Evolutionary conservation across 192 early-diverging fungal genomes (phyloP).

Genomic region (Hyaloraphidium curvatum): DNA sequence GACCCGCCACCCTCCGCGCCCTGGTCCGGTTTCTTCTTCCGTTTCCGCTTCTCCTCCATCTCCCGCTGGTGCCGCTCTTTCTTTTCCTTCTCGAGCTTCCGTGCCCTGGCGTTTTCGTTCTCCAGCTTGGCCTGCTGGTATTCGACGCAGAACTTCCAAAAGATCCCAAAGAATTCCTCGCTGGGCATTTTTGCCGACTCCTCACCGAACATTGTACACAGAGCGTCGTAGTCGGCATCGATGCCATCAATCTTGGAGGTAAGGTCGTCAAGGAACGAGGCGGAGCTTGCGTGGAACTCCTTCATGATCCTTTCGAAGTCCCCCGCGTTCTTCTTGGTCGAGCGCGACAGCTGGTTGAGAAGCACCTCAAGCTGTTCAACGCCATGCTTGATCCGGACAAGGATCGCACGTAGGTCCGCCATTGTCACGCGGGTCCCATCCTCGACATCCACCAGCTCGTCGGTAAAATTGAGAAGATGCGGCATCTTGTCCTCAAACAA

Average conservation of each 20-base stretch:
- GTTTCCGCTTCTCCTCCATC: too few species aligned
- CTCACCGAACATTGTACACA: slow-evolving; percentile 4
- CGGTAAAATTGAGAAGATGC: background rate
- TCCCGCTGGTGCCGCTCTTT: background rate
- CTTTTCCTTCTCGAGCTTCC: background rate
- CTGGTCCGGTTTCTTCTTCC: too few species aligned
- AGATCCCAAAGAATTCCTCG: slow-evolving; percentile 4
- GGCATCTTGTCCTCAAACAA: background rate
- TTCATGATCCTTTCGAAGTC: background rate
- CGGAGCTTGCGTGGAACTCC: background rate
- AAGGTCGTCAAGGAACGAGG: background rate
- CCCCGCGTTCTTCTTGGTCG: background rate
- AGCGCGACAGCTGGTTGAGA: background rate
- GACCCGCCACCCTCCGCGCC: too few species aligned
- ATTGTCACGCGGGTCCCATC: too few species aligned
- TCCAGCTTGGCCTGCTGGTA: slow-evolving; percentile 2
- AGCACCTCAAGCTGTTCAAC: background rate
- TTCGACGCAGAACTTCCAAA: background rate
- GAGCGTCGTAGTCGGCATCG: background rate
- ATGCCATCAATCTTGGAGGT: background rate
- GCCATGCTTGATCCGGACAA: too few species aligned
- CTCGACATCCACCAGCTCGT: background rate
- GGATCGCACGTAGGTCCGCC: too few species aligned
- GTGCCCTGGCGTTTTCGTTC: background rate
- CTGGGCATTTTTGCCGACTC: background rate